Conservation (phyloP, 2,329 filamentous ascomycete species). For the Myrmaecium sp. region DNA sequence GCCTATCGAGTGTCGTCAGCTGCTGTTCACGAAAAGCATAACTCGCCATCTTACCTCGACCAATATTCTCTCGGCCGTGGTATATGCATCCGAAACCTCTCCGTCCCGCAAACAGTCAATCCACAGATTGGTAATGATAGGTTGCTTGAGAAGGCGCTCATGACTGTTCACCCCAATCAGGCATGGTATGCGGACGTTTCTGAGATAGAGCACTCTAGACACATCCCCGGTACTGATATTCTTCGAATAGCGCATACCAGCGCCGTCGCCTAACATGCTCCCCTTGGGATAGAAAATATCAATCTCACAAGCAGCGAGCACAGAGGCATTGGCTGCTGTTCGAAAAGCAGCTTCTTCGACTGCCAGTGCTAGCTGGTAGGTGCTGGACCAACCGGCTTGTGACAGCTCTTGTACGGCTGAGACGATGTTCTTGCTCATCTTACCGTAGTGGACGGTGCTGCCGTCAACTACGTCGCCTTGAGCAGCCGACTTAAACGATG, state of each 20-base stretch:
- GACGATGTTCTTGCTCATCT: constrained; percentile 48
- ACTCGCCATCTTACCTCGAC: constrained; percentile 37
- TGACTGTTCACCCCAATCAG: constrained; percentile 58
- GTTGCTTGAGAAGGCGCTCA: constrained; percentile 48
- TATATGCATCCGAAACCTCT: constrained; percentile 34
- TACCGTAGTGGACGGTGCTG: constrained; percentile 65
- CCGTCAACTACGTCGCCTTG: constrained; percentile 41
- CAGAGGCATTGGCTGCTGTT: constrained; percentile 12
- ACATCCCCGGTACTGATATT: constrained; percentile 9
- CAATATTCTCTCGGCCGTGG: constrained; percentile 40
- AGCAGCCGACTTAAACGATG: constrained; percentile 41
- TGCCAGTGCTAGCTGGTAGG: constrained; percentile 8
- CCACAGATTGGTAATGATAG: constrained; percentile 45
- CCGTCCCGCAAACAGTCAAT: constrained; percentile 34
- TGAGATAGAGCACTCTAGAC: constrained; percentile 30
- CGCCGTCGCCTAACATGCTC: constrained; percentile 45
- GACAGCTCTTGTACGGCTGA: constrained; percentile 23
- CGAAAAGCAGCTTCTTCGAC: constrained; percentile 7
- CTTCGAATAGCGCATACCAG: constrained; percentile 28
- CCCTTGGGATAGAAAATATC: constrained; percentile 48
- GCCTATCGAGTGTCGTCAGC: constrained; percentile 13
- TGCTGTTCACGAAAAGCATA: background rate
- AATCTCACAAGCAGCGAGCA: constrained; percentile 29
- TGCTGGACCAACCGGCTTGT: constrained; percentile 10
- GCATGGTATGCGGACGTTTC: constrained; percentile 44